Conservation (phyloP, 2,329 filamentous ascomycete species). For the Lachnellula willkommii region DNA sequence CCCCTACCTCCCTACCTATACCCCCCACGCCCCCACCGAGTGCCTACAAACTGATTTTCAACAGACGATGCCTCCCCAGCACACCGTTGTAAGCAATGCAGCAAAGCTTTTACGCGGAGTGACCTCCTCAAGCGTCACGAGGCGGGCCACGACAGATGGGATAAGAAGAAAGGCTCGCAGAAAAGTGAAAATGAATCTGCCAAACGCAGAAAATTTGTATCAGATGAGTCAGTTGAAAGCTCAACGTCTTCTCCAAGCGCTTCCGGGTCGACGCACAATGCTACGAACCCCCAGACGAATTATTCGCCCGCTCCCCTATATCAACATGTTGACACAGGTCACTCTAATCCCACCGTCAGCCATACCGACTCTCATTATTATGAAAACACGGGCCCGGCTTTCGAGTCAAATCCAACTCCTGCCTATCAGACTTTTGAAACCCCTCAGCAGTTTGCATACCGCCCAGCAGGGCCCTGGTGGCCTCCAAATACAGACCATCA, state of each 20-base stretch:
- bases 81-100: constrained; percentile 22
- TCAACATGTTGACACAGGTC: not conserved
- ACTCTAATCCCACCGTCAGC: not conserved
- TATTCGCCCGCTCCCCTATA: not conserved
- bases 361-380: not conserved
- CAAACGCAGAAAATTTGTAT: constrained; percentile 13
- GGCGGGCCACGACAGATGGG: constrained; percentile 23
- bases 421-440: not conserved
- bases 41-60: not conserved
- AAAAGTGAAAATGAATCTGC: not conserved
- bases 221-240: not conserved
- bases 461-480: not conserved
- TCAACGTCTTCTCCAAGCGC: not conserved
- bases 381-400: not conserved
- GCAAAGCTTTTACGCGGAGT: constrained; percentile 24
- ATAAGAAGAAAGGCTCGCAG: constrained; percentile 8
- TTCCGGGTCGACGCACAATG: not conserved
- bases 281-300: not conserved
- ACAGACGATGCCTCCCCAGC: constrained; percentile 16
- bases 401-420: not conserved
- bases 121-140: constrained; percentile 24
- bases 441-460: not conserved
- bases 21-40: not conserved
- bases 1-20: not conserved
- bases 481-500: not conserved